Evolutionary conservation across 2,329 filamentous ascomycete species (phyloP).

Genomic region (Neocatenulostroma microsporum): DNA sequence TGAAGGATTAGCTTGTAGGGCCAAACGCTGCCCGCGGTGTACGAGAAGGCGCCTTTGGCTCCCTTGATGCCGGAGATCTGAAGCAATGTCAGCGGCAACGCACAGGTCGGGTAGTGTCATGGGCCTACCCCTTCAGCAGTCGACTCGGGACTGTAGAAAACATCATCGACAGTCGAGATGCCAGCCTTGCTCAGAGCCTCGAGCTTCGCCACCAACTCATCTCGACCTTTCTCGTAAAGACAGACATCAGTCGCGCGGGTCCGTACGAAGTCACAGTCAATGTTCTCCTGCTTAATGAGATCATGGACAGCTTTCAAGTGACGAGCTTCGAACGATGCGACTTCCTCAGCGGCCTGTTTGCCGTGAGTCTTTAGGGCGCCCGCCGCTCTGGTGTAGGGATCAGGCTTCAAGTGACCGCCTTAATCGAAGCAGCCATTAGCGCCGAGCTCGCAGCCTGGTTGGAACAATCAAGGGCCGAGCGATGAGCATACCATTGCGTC

Average conservation of each 20-base stretch:
- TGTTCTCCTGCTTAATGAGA: constrained; percentile 26
- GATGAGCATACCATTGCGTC: constrained; percentile 42
- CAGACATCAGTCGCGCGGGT: constrained; percentile 33
- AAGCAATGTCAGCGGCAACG: no score
- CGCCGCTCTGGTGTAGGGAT: constrained; percentile 25
- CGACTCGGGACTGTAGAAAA: constrained; percentile 21
- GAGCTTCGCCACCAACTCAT: constrained; percentile 24
- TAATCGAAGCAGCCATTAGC: constrained; percentile 1
- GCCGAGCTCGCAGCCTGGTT: no score
- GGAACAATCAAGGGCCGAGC: no score
- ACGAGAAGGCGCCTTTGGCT: constrained; percentile 29
- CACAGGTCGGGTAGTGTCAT: no score
- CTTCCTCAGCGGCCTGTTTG: constrained; percentile 21
- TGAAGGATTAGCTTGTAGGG: constrained; percentile 72
- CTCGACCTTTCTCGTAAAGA: constrained; percentile 19
- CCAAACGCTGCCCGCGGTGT: constrained; percentile 59
- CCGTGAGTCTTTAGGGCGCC: constrained; percentile 19
- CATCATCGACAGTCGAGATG: constrained; percentile 22
- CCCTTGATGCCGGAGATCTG: constrained; percentile 34
- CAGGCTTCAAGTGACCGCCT: constrained; percentile 31
- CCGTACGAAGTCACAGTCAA: constrained; percentile 39
- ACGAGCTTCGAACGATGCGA: constrained; percentile 23
- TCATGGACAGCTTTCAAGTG: constrained; percentile 26
- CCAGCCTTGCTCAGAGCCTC: constrained; percentile 25
- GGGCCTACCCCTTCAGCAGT: constrained; percentile 29